Percentiles rank a stretch among this genome's conserved stretches.
phyloP scores from a whole-genome alignment of 805 yeast species.

The Cyberlindnera galapagoensis region DNA sequence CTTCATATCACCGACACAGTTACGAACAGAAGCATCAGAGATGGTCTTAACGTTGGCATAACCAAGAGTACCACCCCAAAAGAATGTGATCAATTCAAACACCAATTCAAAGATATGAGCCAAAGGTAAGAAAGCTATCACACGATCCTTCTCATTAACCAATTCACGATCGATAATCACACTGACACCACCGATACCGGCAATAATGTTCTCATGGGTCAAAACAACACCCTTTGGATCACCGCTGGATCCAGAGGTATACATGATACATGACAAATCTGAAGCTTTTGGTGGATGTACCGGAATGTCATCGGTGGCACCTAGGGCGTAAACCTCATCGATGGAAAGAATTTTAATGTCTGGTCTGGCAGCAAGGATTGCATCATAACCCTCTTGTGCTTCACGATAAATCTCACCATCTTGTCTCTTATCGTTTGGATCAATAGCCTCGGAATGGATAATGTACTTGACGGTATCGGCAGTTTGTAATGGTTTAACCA shows the following conservation, averaged over 20 bases:
- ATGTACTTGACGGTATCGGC: slow-evolving; percentile 58
- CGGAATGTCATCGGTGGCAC: slow-evolving; percentile 40
- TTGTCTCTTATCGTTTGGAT: slow-evolving; percentile 55
- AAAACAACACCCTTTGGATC: slow-evolving; percentile 74
- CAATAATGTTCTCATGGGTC: slow-evolving; percentile 59
- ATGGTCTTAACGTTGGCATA: slow-evolving; percentile 91
- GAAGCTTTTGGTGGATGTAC: slow-evolving; percentile 39
- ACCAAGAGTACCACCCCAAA: slow-evolving; percentile 89
- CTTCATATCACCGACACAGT: slow-evolving; percentile 83
- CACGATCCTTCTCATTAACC: slow-evolving; percentile 55
- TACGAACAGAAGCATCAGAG: slow-evolving; percentile 71
- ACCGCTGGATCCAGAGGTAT: slow-evolving; percentile 75
- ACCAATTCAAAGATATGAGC: slow-evolving; percentile 95
- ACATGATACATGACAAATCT: slow-evolving; percentile 57
- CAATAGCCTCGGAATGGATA: slow-evolving; percentile 61
- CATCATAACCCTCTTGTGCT: slow-evolving; percentile 51
- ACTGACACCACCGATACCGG: slow-evolving; percentile 82
- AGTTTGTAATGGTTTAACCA: slow-evolving; percentile 65
- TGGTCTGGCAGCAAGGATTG: slow-evolving; percentile 63
- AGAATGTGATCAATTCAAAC: slow-evolving; percentile 70
- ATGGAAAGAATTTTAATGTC: slow-evolving; percentile 62
- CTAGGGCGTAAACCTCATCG: slow-evolving; percentile 61
- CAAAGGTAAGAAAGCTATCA: slow-evolving; percentile 86
- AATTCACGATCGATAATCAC: slow-evolving; percentile 47
- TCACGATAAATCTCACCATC: slow-evolving; percentile 52